Base-by-base conservation (phyloP, 257 asterid genomes). In the Verbena officinalis region DNA sequence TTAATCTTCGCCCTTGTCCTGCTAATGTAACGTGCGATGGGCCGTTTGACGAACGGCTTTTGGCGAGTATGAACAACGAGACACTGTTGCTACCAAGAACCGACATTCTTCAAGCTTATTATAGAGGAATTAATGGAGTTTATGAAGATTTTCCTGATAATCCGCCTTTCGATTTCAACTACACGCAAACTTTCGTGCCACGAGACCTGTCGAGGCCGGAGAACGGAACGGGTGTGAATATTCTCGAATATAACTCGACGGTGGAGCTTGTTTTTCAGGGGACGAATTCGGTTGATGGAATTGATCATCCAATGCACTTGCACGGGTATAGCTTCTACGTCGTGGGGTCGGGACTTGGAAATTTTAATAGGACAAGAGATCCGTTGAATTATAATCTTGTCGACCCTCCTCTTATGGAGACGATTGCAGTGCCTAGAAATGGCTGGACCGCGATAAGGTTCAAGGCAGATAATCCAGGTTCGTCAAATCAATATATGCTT, bases 301-400 rank as follows among this genome's bases (percentile, higher is more conserved):
- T 77, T 1, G 90, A 86, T 64, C 90, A 83, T 16, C 95, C 95
- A 0, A 81, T 86, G 80, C 95, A 86, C 57, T 71, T 86, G 13
- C 95, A 86, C 48, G 95, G 95, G 4, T 73, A 75, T 15, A 86
- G 83, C 46, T 86, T 86, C 49, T 86, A 75, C 12, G 88, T 83
- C 0, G 85, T 86, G 15, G 95, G 95, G 0, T 64, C 64, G 59
- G 90, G 86, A 1, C 0, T 77, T 5, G 95, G 95, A 0, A 83
- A 81, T 49, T 86, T 86, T 24, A 46, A 86, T n/a, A 52, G 23
- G 2, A n/a, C 4, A 1, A 66, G 7, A 1, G 89, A 85, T 11
- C 85, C 87, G 1, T 16, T 30, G 45, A 74, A 30, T 0, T 85
- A 78, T 22, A 85, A 85, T 51, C 81, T 85, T 3, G 78, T 78